These are phyloP conservation scores for Oryza coarctata DNA, from an alignment of 176 grass and related monocot genomes.

Conservation along the genomic window DNA sequence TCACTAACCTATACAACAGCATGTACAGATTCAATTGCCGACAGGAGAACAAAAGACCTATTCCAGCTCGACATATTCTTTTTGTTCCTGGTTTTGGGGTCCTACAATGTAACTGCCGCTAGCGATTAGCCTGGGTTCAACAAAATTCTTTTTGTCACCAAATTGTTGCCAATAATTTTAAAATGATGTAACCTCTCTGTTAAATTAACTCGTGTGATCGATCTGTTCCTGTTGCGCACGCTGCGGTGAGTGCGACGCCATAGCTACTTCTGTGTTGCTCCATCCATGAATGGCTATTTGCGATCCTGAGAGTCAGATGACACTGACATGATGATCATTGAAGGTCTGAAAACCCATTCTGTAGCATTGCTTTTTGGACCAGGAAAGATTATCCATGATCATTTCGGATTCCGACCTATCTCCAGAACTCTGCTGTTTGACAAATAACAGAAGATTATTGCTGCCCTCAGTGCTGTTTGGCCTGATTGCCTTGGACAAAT, in stretches of 20 bases:
- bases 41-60: conserved; percentile 13
- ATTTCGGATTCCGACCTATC: conserved; percentile 13
- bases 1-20: conserved; percentile 37
- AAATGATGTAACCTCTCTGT: conserved; percentile 36
- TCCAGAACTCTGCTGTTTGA: conserved; percentile 11
- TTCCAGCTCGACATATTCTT: conserved; percentile 25
- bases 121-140: conserved; percentile 10
- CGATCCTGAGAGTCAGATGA: conserved; percentile 19
- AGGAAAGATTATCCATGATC: conserved; percentile 24
- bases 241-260: background rate
- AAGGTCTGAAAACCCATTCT: background rate
- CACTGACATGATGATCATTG: conserved; percentile 19
- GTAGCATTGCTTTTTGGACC: conserved; percentile 2
- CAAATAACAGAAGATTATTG: conserved; percentile 4
- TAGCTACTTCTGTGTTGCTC: conserved; percentile 11
- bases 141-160: conserved; percentile 35
- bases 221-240: conserved; percentile 25
- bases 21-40: conserved; percentile 61
- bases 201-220: conserved; percentile 28
- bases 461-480: background rate
- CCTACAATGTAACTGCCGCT: conserved; percentile 12
- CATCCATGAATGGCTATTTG: conserved; percentile 2
- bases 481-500: conserved; percentile 27
- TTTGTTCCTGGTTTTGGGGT: conserved; percentile 28
- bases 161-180: background rate